Percentiles rank a stretch among this genome's conserved stretches.
Evolutionary conservation across 352 stramenopile species (phyloP).

Genomic region (Phytophthora aleatoria): DNA sequence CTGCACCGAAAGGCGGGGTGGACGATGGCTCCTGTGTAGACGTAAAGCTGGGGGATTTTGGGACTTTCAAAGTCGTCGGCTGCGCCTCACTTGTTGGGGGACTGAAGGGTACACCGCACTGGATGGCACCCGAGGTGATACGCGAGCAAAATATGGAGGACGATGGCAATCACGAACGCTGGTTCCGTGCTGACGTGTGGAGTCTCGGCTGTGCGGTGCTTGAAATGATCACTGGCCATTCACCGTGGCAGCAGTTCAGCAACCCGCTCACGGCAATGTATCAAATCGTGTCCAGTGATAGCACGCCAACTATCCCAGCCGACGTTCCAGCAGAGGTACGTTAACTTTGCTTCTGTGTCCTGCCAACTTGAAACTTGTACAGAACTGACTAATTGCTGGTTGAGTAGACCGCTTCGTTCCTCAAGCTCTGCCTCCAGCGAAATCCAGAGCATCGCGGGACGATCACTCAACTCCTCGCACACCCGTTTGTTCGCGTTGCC

Average conservation of each 20-base stretch:
- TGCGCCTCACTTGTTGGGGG: constrained; percentile 71
- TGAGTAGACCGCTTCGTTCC: constrained; percentile 56
- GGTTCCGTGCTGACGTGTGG: constrained; percentile 93
- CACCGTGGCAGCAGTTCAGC: constrained; percentile 89
- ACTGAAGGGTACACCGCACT: constrained; percentile 90
- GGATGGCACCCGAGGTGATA: constrained; percentile 94
- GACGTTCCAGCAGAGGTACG: constrained; percentile 62
- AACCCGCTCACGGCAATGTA: constrained; percentile 93
- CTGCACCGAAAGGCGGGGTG: not conserved
- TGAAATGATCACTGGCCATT: constrained; percentile 92
- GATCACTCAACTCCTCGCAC: constrained; percentile 87
- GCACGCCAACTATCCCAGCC: constrained; percentile 60
- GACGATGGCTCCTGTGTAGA: constrained; percentile 18
- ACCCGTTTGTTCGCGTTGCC: constrained; percentile 84
- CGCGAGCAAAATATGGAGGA: constrained; percentile 18
- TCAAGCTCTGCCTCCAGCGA: constrained; percentile 67
- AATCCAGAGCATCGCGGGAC: constrained; percentile 79
- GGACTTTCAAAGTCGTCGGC: constrained; percentile 75
- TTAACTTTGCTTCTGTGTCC: not conserved
- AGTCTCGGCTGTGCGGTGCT: constrained; percentile 92
- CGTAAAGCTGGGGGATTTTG: constrained; percentile 84
- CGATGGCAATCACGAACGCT: constrained; percentile 49
- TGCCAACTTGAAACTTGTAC: not conserved
- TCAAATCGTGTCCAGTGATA: constrained; percentile 81
- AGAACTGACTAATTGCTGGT: not conserved